A percentile compares a stretch with the other conserved stretches of the same genome.
These are phyloP conservation scores for Calonectria honghensis DNA, from an alignment of 2,329 filamentous ascomycete species.

Conservation along the genomic window DNA sequence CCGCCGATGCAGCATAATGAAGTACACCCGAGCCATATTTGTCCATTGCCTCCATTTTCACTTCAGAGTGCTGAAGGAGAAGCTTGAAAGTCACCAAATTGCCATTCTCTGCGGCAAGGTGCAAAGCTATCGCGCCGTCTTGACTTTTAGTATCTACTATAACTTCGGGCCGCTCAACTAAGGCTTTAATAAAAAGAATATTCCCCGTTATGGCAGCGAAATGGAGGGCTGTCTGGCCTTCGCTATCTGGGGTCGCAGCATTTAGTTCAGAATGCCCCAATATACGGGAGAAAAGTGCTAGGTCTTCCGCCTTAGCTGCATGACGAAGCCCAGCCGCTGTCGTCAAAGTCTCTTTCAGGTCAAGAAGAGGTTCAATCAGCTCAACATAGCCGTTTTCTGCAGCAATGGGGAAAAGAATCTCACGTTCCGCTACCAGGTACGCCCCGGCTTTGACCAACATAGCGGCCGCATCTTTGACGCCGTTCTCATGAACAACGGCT, in stretches of 20 bases:
- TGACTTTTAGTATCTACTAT: not conserved
- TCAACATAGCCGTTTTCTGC: not conserved
- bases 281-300: constrained; percentile 27
- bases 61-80: constrained; percentile 26
- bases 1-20: not conserved
- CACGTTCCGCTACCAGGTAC: constrained; percentile 14
- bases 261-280: constrained; percentile 36
- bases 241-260: not conserved
- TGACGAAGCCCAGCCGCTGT: constrained; percentile 23
- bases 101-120: constrained; percentile 12
- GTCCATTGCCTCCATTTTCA: not conserved
- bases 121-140: constrained; percentile 1
- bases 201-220: not conserved
- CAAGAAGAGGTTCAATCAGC: constrained; percentile 28
- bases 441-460: constrained; percentile 40
- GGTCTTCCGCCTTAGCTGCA: constrained; percentile 9
- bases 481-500: constrained; percentile 24
- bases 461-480: constrained; percentile 21
- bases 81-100: constrained; percentile 16
- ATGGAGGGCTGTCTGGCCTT: constrained; percentile 29
- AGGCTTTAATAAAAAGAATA: not conserved
- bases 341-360: constrained; percentile 17
- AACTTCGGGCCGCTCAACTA: constrained; percentile 34
- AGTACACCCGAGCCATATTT: constrained; percentile 1
- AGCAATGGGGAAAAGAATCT: constrained; percentile 30